Percentiles rank a stretch among this genome's conserved stretches.
Conservation (phyloP, 495 filamentous ascomycete species). For the Aspergillus saccharolyticus region DNA sequence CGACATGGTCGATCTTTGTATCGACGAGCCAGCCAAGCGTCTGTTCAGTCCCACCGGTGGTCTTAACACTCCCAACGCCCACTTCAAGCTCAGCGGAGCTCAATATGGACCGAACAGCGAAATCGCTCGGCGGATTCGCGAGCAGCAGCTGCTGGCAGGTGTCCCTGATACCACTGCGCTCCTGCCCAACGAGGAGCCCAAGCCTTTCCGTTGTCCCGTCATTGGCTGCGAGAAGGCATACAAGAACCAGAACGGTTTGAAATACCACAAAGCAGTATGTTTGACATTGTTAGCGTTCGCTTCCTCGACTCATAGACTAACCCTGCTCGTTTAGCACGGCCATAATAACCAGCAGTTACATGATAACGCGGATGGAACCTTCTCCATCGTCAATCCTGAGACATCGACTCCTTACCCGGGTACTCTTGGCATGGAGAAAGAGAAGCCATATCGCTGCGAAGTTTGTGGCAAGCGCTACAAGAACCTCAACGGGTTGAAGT, state of each 20-base stretch:
- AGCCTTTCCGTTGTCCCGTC: conserved; percentile 95
- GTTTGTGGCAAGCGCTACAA: conserved; percentile 98
- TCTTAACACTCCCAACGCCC: conserved; percentile 60
- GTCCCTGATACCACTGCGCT: conserved; percentile 51
- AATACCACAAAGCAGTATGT: conserved; percentile 72
- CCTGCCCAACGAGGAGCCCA: conserved; percentile 67
- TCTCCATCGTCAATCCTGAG: conserved; percentile 96
- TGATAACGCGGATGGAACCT: conserved; percentile 92
- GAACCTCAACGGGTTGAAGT: conserved; percentile 95
- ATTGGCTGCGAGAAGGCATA: conserved; percentile 99
- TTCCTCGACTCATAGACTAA: background rate
- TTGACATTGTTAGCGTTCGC: background rate
- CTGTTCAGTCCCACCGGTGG: conserved; percentile 82
- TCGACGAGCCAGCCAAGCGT: conserved; percentile 92
- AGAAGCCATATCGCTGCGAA: conserved; percentile 97
- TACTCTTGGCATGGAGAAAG: conserved; percentile 97
- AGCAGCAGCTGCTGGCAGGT: conserved; percentile 69
- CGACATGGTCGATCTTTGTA: conserved; percentile 69
- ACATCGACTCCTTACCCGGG: conserved; percentile 91
- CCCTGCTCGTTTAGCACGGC: conserved; percentile 58
- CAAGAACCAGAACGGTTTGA: conserved; percentile 98
- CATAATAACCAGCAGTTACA: conserved; percentile 94
- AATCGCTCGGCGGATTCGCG: conserved; percentile 60
- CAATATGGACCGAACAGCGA: conserved; percentile 72
- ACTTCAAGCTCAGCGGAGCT: conserved; percentile 65